These are phyloP conservation scores for Chamaecyparis obtusa DNA, from an alignment of 75 land plant species.

Conservation along the genomic window DNA sequence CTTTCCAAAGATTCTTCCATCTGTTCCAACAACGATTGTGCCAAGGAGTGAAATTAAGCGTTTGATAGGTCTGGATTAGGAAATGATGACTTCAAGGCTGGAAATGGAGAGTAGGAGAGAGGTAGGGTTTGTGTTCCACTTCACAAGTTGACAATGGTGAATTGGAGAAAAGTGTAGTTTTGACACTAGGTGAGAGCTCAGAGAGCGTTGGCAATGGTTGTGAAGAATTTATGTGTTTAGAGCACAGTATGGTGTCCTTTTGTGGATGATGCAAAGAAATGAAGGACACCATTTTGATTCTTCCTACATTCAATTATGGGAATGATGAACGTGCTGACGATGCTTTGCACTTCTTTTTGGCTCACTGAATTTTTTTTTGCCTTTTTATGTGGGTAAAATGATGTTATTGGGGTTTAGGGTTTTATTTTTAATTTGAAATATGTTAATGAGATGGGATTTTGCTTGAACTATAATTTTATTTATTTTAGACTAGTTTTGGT, in stretches of 20 bases:
- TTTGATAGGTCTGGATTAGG: too few relatives aligned
- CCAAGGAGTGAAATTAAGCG: neutral
- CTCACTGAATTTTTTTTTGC: too few relatives aligned
- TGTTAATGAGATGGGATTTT: too few relatives aligned
- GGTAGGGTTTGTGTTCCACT: neutral
- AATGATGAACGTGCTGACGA: neutral
- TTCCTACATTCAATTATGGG: conserved; percentile 25
- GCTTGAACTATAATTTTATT: too few relatives aligned
- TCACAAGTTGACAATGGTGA: neutral
- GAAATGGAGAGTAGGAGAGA: neutral
- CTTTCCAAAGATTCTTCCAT: neutral
- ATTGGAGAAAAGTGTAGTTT: neutral
- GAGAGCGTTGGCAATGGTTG: neutral
- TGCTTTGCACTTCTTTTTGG: conserved; percentile 46
- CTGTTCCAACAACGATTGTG: neutral
- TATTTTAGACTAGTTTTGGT: too few relatives aligned
- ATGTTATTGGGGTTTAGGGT: too few relatives aligned
- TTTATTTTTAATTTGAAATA: too few relatives aligned
- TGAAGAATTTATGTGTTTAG: conserved; percentile 11
- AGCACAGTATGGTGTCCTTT: conserved; percentile 45
- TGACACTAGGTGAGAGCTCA: neutral
- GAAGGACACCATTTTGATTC: conserved; percentile 78
- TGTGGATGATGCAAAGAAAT: conserved; percentile 88
- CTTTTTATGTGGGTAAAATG: too few relatives aligned
- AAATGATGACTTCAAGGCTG: too few relatives aligned